These are phyloP conservation scores for Gonium pectorale DNA, from an alignment of 139 green algal species.

Conservation along the genomic window DNA sequence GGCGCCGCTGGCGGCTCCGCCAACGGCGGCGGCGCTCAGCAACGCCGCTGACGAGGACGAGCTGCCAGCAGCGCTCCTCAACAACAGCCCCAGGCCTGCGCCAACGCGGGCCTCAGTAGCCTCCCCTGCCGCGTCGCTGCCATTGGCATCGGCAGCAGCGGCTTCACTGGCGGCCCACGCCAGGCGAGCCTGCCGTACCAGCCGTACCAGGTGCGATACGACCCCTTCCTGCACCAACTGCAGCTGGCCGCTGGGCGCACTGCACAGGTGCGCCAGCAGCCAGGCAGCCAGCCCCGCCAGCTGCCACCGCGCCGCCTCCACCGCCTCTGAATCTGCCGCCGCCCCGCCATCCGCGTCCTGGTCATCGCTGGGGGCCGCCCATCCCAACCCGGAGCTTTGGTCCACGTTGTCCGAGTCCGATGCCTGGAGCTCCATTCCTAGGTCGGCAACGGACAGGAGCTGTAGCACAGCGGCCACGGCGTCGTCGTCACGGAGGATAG, in stretches of 20 bases:
- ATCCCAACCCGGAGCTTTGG: no score
- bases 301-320: slow-evolving; percentile 2
- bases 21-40: neutral
- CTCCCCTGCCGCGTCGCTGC: no score
- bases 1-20: neutral
- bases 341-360: neutral
- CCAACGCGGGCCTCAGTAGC: neutral
- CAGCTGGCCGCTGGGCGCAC: neutral
- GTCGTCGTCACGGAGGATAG: neutral
- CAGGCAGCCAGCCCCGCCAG: slow-evolving; percentile 5
- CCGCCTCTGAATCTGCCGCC: neutral
- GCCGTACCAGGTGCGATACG: neutral
- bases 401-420: no score
- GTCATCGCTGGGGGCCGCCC: neutral
- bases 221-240: slow-evolving; percentile 12
- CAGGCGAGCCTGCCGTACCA: slow-evolving; percentile 10
- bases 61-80: slow-evolving; percentile 2
- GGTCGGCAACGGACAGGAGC: no score
- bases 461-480: neutral
- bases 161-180: neutral
- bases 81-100: neutral
- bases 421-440: no score
- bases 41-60: neutral
- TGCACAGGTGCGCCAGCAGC: slow-evolving; percentile 25
- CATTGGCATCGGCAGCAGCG: no score